Percentiles rank a stretch among this genome's conserved stretches.
Conservation (phyloP, 129 eudicot genomes). For the Helianthus annuus region DNA sequence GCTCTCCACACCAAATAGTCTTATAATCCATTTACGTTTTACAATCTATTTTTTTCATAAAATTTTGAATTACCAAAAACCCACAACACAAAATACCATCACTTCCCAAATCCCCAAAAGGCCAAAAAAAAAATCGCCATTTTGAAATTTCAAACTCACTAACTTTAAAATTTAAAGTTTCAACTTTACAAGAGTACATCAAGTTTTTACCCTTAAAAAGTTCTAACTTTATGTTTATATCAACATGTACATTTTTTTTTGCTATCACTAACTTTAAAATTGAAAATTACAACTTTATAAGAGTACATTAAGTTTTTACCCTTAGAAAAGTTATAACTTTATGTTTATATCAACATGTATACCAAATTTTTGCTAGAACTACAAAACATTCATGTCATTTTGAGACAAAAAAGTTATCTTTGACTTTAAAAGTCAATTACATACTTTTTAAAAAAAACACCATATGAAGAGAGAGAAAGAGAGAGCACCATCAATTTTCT, state of each 20-base stretch:
- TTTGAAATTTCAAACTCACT: conserved; percentile 7
- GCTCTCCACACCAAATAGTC: too few species aligned
- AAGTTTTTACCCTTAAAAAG: not conserved
- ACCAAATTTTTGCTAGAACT: conserved; percentile 6
- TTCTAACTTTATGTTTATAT: too few species aligned
- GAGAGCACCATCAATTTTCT: conserved; percentile 67
- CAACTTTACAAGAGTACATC: not conserved
- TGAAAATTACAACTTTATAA: not conserved
- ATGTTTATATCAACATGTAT: too few species aligned
- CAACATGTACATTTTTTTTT: too few species aligned
- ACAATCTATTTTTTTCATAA: conserved; percentile 9
- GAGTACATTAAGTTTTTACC: not conserved
- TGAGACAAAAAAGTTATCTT: conserved; percentile 20
- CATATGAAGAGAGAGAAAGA: conserved; percentile 9
- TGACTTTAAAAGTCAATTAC: conserved; percentile 16
- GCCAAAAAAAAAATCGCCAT: not conserved
- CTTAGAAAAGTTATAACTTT: not conserved
- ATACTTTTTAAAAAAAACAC: conserved; percentile 11
- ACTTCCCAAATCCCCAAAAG: conserved; percentile 25
- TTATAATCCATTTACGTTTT: conserved; percentile 16
- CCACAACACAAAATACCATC: conserved; percentile 20
- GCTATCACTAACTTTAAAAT: conserved; percentile 5
- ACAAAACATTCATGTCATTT: conserved; percentile 21
- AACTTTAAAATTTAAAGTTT: not conserved
- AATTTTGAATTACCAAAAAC: conserved; percentile 22